Conservation (phyloP, 768 basidiomycete species). For the Mycena galopus region DNA sequence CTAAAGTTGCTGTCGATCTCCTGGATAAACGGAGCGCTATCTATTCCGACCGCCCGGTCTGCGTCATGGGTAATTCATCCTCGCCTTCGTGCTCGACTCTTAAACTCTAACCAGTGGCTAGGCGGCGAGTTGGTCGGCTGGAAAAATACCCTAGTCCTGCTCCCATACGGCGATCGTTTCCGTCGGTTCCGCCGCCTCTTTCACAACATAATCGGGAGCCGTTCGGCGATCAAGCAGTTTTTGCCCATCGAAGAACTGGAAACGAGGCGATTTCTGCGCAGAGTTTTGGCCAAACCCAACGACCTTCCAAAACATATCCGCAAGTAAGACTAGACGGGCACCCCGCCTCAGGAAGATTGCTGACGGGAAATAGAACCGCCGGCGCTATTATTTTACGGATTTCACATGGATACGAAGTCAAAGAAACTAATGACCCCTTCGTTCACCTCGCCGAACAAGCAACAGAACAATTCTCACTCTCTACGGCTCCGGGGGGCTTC, state of each 20-base stretch:
- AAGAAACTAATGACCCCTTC: constrained; percentile 64
- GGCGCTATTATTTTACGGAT: constrained; percentile 68
- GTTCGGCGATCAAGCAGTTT: constrained; percentile 57
- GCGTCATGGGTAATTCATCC: constrained; percentile 39
- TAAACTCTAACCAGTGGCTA: constrained; percentile 46
- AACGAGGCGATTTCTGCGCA: constrained; percentile 61
- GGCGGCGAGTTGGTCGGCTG: constrained; percentile 69
- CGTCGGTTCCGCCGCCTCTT: constrained; percentile 66
- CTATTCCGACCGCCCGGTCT: constrained; percentile 75
- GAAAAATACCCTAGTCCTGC: constrained; percentile 67
- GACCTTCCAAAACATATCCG: constrained; percentile 61
- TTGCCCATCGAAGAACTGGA: constrained; percentile 60
- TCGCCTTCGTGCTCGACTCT: constrained; percentile 9
- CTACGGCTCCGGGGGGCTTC: constrained; percentile 65
- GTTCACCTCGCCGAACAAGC: constrained; percentile 66
- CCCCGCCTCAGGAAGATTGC: neutral
- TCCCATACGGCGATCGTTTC: constrained; percentile 71
- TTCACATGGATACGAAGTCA: constrained; percentile 67
- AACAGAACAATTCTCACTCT: constrained; percentile 66
- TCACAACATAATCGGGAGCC: constrained; percentile 64
- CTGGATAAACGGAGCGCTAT: constrained; percentile 76
- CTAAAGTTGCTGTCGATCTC: constrained; percentile 65
- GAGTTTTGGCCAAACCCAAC: constrained; percentile 61
- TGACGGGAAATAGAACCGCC: constrained; percentile 53
- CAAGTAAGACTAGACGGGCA: constrained; percentile 50